Conservation (phyloP, 176 grass and related monocot genomes). For the Triticum dicoccoides region DNA sequence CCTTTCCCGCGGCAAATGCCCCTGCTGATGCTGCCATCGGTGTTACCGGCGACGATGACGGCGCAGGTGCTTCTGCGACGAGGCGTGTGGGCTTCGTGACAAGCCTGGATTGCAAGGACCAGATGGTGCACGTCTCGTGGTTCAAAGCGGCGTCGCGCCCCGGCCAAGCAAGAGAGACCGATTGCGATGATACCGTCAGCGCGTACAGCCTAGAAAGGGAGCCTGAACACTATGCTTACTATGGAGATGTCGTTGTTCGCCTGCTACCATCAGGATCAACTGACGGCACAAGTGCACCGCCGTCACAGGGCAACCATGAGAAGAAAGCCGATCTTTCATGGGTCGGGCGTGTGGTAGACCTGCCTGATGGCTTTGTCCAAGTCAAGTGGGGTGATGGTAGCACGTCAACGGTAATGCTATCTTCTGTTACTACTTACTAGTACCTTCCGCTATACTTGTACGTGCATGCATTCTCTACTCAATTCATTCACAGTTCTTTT, state of each 20-base stretch:
- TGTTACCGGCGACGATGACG: too few relatives aligned
- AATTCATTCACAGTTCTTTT: neutral
- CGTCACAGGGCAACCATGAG: neutral
- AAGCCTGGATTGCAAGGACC: neutral
- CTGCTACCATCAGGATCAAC: neutral
- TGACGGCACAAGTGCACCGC: neutral
- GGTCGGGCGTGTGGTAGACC: neutral
- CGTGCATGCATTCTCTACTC: neutral
- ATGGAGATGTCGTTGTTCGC: neutral
- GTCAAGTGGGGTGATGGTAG: neutral
- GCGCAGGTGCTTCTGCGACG: neutral
- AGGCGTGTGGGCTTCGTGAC: neutral
- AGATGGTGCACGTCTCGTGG: neutral
- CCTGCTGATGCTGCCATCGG: neutral
- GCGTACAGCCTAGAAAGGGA: neutral
- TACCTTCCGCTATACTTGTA: neutral
- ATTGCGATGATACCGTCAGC: neutral
- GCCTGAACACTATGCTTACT: neutral
- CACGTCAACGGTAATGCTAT: neutral
- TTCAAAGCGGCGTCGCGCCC: neutral
- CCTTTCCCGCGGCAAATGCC: too few relatives aligned
- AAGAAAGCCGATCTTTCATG: neutral
- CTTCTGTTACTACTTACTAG: neutral
- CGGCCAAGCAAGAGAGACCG: neutral
- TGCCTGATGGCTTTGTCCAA: neutral